Percentiles rank a stretch among this genome's conserved stretches.
Conservation (phyloP, 2,329 filamentous ascomycete genomes). For the Madurella fahalii region DNA sequence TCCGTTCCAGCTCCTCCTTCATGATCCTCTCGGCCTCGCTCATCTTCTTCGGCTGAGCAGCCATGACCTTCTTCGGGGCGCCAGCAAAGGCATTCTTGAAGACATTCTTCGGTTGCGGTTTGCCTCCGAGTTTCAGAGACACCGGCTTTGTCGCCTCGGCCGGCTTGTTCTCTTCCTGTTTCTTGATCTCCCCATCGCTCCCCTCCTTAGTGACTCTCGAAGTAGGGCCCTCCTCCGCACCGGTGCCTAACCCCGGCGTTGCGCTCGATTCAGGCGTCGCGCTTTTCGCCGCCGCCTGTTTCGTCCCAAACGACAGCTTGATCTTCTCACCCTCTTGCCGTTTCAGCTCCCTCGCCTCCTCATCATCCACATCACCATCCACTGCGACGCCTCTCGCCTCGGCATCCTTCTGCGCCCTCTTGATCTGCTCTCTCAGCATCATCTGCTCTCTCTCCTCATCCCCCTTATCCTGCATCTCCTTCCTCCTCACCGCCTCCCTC, state of each 20-base stretch:
- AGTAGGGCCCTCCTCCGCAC: not conserved
- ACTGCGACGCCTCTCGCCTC: constrained; percentile 42
- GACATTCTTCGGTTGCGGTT: constrained; percentile 68
- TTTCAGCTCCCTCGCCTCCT: constrained; percentile 48
- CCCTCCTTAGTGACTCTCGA: not conserved
- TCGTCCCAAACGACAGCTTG: constrained; percentile 61
- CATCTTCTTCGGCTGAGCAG: constrained; percentile 72
- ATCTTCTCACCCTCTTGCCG: constrained; percentile 71
- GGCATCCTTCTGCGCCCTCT: constrained; percentile 62
- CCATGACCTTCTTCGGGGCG: constrained; percentile 58
- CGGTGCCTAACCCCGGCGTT: not conserved
- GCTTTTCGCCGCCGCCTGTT: constrained; percentile 24
- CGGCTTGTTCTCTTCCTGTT: constrained; percentile 16
- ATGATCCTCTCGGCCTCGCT: constrained; percentile 86
- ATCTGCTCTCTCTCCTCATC: constrained; percentile 86
- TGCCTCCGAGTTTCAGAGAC: constrained; percentile 62
- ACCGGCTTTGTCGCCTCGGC: constrained; percentile 37
- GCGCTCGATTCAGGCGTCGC: constrained; percentile 9
- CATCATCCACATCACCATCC: constrained; percentile 29
- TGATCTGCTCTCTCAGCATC: constrained; percentile 79
- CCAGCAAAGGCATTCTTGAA: constrained; percentile 70
- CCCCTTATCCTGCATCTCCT: constrained; percentile 82
- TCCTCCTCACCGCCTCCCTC: constrained; percentile 74
- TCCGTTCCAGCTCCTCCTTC: constrained; percentile 75
- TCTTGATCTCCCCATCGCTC: constrained; percentile 7